These are phyloP conservation scores for Boletales sp. DNA, from an alignment of 768 basidiomycete genomes.

Conservation along the genomic window DNA sequence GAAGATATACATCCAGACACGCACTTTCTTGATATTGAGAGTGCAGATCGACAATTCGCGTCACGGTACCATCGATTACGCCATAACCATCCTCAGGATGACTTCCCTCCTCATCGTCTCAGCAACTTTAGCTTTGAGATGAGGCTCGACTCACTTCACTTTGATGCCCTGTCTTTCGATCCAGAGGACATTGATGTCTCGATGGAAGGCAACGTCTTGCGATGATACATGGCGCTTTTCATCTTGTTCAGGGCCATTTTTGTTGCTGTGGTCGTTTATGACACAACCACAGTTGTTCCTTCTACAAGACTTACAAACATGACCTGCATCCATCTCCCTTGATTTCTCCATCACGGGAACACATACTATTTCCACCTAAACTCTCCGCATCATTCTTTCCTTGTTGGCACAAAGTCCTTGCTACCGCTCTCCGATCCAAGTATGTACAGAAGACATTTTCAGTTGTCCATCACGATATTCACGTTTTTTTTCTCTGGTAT, in stretches of 20 bases:
- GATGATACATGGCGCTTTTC: constrained; percentile 10
- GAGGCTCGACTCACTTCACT: constrained; percentile 69
- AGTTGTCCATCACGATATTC: constrained; percentile 9
- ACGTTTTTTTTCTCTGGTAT: constrained; percentile 7
- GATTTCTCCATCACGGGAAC: background rate
- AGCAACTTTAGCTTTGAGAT: constrained; percentile 56
- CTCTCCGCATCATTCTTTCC: background rate
- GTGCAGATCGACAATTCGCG: constrained; percentile 14
- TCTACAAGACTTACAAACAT: constrained; percentile 4
- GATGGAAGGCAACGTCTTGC: constrained; percentile 14
- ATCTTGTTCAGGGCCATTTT: background rate
- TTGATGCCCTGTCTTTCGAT: constrained; percentile 69
- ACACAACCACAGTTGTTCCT: background rate
- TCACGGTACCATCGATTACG: constrained; percentile 4
- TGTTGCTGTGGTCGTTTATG: background rate
- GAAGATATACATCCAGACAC: constrained; percentile 13
- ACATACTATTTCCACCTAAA: background rate
- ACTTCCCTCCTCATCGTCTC: constrained; percentile 11
- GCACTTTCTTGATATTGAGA: constrained; percentile 17
- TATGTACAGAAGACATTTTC: constrained; percentile 9
- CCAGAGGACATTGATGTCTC: constrained; percentile 46
- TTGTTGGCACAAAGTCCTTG: constrained; percentile 4
- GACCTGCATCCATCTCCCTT: constrained; percentile 3
- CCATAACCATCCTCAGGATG: background rate
- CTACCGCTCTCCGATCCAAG: background rate